Evolutionary conservation across 139 green algal genomes (phyloP).

Genomic region (Volvox africanus): DNA sequence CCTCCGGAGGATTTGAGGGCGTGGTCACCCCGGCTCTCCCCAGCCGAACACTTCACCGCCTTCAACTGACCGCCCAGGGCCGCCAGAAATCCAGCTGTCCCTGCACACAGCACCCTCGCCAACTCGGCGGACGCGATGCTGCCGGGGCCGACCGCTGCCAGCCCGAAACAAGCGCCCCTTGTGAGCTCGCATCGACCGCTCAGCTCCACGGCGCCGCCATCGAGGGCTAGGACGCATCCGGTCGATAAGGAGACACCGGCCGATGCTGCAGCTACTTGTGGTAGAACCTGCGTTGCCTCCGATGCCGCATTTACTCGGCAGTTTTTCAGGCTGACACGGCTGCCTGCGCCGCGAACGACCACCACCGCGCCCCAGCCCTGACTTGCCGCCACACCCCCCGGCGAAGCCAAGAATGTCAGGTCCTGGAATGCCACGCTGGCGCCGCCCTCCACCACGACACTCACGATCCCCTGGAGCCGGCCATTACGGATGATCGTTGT

Average conservation of each 20-base stretch:
- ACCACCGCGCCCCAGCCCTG: background rate
- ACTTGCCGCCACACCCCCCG: background rate
- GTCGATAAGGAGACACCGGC: background rate
- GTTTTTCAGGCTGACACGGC: background rate
- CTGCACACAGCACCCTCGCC: background rate
- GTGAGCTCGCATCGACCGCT: background rate
- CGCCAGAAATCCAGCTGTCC: slow-evolving; percentile 1
- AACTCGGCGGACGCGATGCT: background rate
- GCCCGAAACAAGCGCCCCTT: background rate
- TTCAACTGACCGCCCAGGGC: background rate
- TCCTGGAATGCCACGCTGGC: background rate
- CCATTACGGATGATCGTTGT: background rate
- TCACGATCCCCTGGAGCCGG: background rate
- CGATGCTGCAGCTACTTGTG: background rate
- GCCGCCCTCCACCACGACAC: background rate
- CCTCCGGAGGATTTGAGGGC: background rate
- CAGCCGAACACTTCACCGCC: background rate
- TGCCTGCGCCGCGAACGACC: background rate
- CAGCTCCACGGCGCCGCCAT: background rate
- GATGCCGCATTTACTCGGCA: background rate
- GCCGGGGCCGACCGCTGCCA: background rate
- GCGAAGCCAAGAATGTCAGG: background rate
- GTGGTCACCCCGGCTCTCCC: background rate
- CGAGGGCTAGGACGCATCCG: background rate
- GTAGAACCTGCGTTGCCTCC: background rate